Percentiles rank a stretch among this genome's conserved stretches.
phyloP scores from a whole-genome alignment of 495 filamentous ascomycete genomes.

The Trypethelium eluteriae region DNA sequence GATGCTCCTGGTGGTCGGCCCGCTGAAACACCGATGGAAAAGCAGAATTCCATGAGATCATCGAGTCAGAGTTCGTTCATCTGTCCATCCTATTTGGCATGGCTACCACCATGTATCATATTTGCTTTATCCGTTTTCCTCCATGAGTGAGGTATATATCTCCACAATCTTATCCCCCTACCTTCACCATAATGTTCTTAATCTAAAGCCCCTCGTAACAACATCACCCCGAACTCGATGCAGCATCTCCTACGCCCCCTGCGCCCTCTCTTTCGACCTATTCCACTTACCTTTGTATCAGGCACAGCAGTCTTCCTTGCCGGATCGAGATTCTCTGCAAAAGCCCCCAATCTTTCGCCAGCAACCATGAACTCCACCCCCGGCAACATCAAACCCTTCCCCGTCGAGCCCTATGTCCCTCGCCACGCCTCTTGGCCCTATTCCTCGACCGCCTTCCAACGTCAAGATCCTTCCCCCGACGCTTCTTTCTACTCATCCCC shows the following conservation, averaged over 20 bases:
- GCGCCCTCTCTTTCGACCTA: not conserved
- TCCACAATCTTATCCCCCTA: too few species aligned
- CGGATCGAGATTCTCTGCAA: not conserved
- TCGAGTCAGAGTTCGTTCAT: not conserved
- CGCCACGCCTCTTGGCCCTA: constrained; percentile 33
- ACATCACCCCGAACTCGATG: constrained; percentile 1
- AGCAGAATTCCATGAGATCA: not conserved
- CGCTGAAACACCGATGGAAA: not conserved
- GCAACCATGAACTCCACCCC: not conserved
- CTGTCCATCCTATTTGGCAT: too few species aligned
- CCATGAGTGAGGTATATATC: too few species aligned
- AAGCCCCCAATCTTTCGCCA: not conserved
- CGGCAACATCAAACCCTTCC: constrained; percentile 9
- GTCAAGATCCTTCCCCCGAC: constrained; percentile 36
- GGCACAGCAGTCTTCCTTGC: constrained; percentile 1
- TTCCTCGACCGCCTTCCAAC: constrained; percentile 30
- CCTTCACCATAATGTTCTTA: not conserved
- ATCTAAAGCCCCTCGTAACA: not conserved
- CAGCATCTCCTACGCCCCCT: not conserved
- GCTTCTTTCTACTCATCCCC: constrained; percentile 38
- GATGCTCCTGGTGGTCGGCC: not conserved
- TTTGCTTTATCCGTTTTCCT: too few species aligned
- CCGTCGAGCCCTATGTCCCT: constrained; percentile 27
- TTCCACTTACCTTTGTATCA: not conserved
- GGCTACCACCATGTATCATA: too few species aligned